Percentiles rank a stretch among this genome's conserved stretches.
Evolutionary conservation across 2,329 filamentous ascomycete species (phyloP).

Genomic region (Fusarium nygamai): DNA sequence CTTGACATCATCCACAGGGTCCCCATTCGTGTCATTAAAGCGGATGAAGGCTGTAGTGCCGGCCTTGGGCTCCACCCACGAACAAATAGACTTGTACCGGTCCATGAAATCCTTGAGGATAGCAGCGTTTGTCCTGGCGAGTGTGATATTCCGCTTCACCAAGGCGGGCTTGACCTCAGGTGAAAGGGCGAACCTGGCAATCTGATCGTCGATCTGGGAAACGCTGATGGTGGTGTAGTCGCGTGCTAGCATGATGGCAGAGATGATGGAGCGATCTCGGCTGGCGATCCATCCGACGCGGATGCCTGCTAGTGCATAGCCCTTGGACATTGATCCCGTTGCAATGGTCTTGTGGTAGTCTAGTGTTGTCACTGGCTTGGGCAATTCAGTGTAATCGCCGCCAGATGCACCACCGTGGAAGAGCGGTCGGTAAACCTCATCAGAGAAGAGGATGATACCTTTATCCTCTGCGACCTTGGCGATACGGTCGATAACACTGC

Average conservation of each 20-base stretch:
- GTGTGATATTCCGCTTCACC: constrained; percentile 64
- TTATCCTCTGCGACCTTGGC: constrained; percentile 70
- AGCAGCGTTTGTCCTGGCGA: constrained; percentile 74
- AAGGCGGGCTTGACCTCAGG: constrained; percentile 51
- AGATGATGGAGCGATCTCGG: constrained; percentile 68
- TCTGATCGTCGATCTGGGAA: constrained; percentile 79
- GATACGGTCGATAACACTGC: constrained; percentile 66
- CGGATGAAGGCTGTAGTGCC: constrained; percentile 83
- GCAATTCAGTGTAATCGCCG: constrained; percentile 56
- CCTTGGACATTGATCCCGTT: constrained; percentile 86
- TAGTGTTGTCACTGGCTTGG: constrained; percentile 72
- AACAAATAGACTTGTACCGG: constrained; percentile 69
- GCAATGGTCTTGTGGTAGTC: constrained; percentile 76
- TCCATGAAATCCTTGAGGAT: constrained; percentile 75
- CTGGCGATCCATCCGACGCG: constrained; percentile 85
- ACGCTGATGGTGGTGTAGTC: constrained; percentile 91
- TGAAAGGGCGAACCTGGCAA: constrained; percentile 79
- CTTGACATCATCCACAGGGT: constrained; percentile 73
- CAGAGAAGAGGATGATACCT: constrained; percentile 74
- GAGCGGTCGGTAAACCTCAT: constrained; percentile 87
- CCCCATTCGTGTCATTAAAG: constrained; percentile 65
- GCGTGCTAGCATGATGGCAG: constrained; percentile 69
- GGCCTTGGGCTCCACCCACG: constrained; percentile 78
- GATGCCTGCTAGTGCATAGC: constrained; percentile 83
- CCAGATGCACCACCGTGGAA: constrained; percentile 72